A percentile compares a stretch with the other conserved stretches of the same genome.
Evolutionary conservation across 768 basidiomycete species (phyloP).

Genomic region (Serendipita sp.): DNA sequence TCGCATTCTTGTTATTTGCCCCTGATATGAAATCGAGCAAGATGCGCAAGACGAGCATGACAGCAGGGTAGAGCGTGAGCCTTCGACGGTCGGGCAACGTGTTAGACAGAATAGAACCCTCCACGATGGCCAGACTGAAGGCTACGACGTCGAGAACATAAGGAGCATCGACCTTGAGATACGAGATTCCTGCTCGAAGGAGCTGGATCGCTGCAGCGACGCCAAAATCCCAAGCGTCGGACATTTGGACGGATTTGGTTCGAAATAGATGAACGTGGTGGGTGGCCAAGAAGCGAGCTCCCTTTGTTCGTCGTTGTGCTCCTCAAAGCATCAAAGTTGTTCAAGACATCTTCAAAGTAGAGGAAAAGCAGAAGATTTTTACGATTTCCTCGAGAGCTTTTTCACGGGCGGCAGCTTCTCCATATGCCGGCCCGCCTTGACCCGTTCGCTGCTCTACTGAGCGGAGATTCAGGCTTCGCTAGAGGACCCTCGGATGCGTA

Average conservation of each 20-base stretch:
- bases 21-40: background rate
- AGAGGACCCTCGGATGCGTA: background rate
- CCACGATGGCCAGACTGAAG: background rate
- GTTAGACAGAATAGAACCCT: background rate
- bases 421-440: background rate
- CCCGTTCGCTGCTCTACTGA: background rate
- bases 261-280: background rate
- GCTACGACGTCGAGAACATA: background rate
- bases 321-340: background rate
- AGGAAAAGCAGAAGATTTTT: too few relatives aligned
- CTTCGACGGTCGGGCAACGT: background rate
- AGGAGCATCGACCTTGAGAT: background rate
- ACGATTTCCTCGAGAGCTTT: background rate
- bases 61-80: background rate
- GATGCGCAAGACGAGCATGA: constrained; percentile 1
- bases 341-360: too few relatives aligned
- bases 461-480: background rate
- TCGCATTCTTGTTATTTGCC: background rate
- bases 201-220: background rate
- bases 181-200: background rate
- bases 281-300: background rate
- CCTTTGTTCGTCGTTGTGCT: background rate
- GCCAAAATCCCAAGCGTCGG: background rate
- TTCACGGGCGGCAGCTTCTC: background rate
- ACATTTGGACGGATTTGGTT: background rate